Percentiles rank a stretch among this genome's conserved stretches.
Conservation (phyloP, 192 early-diverging fungal genomes). For the Umbelopsis vinacea region DNA sequence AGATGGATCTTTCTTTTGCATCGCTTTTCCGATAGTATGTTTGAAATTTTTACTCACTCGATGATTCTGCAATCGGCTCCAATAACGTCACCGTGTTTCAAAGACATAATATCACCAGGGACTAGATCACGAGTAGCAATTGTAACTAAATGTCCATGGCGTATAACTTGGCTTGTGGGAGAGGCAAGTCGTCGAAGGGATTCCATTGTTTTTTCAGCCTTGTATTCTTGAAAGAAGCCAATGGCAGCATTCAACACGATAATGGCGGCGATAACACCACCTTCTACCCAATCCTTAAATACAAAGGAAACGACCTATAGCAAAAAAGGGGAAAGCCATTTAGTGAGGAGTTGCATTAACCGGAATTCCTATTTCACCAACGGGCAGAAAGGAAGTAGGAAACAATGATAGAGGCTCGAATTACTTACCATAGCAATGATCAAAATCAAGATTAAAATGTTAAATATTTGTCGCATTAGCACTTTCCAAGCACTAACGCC, state of each 20-base stretch:
- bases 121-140: conserved; percentile 82
- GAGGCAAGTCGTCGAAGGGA: conserved; percentile 88
- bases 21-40: no score
- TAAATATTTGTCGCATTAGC: conserved; percentile 66
- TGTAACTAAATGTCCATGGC: conserved; percentile 73
- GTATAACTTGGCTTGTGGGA: conserved; percentile 85
- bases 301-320: conserved; percentile 62
- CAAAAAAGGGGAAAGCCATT: no score
- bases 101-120: conserved; percentile 88
- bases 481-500: conserved; percentile 67
- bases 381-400: no score
- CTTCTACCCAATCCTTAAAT: conserved; percentile 71
- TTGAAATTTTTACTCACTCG: conserved; percentile 28
- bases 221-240: conserved; percentile 95
- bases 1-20: no score
- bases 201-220: conserved; percentile 94
- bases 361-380: no score
- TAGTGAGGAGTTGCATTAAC: no score
- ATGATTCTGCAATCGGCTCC: conserved; percentile 88
- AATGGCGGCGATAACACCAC: conserved; percentile 78
- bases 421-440: conserved; percentile 58
- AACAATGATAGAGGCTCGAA: no score
- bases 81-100: conserved; percentile 94
- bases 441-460: conserved; percentile 68
- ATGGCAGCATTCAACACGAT: conserved; percentile 88